Evolutionary conservation across 139 green algal species (phyloP), one percentile per base, ranked within the genome.

Genomic region (Chlamydomonas sphaeroides): DNA sequence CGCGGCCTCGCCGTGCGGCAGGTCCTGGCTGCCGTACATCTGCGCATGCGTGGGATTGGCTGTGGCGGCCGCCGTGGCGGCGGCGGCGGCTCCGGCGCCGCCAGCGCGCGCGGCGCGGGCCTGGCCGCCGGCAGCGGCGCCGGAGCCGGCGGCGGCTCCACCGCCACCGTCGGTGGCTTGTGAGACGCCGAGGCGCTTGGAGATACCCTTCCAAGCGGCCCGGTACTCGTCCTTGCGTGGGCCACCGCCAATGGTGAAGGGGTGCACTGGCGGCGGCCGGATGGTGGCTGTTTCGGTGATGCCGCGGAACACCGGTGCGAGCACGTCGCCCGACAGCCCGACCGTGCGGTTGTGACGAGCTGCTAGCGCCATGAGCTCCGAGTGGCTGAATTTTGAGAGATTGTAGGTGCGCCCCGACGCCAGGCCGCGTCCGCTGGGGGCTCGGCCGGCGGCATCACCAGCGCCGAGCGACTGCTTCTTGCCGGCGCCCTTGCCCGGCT

Each of bases 171-270:
- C 45, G 45, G 11, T 10, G 14, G 45, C 45, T 10, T 53, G n/a
- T n/a, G n/a, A n/a, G 20, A 38, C 33, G 33, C 42, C 61, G 26
- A 82, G 6, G 45, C 75, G 75, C 41, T 63, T 72, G 32, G 75
- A 35, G 14, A 82, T n/a, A 1, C 56, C 69, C 75, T 72, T 82
- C 75, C 75, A 82, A 15, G 75, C 59, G 26, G 62, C 21, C 1
- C 56, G 61, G 75, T 73, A 82, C n/a, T 82, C 42, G 61, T 82
- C 63, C 75, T 82, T 72, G 62, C 75, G 75, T 1, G n/a, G n/a
- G 5, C 30, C 41, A 3, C 61, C 75, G 21, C 75, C 75, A 14
- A 82, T 21, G 3, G 75, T 82, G 59, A 82, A 82, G 63, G 75
- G 41, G 14, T 73, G 42, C 32, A 82, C 75, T 0, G 62, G 32